A percentile compares a stretch with the other conserved stretches of the same genome.
phyloP scores from a whole-genome alignment of 768 basidiomycete species.

The Mycena epipterygia region DNA sequence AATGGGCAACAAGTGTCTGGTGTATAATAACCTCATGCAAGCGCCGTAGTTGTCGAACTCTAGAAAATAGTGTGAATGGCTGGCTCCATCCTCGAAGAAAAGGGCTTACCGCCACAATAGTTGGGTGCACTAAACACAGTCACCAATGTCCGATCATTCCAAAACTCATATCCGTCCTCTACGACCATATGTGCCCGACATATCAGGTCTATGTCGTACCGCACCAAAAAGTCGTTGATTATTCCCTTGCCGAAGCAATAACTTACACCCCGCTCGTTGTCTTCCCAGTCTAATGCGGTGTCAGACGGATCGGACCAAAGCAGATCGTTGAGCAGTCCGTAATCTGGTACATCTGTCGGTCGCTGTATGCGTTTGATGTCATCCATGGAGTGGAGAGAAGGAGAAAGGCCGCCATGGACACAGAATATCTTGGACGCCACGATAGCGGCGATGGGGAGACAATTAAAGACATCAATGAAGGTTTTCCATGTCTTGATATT shows the following conservation, averaged over 20 bases:
- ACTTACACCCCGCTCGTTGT: conserved; percentile 98
- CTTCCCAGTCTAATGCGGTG: conserved; percentile 98
- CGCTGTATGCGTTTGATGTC: conserved; percentile 98
- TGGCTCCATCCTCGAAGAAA: conserved; percentile 16
- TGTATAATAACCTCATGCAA: conserved; percentile 83
- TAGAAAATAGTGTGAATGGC: conserved; percentile 47
- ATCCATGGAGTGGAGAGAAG: conserved; percentile 95
- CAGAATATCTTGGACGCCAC: conserved; percentile 99
- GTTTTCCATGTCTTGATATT: conserved; percentile 99
- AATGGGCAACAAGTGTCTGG: conserved; percentile 17
- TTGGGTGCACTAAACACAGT: conserved; percentile 99
- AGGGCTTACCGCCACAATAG: conserved; percentile 89
- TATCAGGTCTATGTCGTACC: conserved; percentile 99
- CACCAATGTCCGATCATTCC: conserved; percentile 98
- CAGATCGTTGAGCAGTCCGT: conserved; percentile 95
- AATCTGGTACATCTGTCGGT: conserved; percentile 99
- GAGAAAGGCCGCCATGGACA: conserved; percentile 96
- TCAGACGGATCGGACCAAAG: conserved; percentile 99
- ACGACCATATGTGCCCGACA: conserved; percentile 99
- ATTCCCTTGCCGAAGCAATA: conserved; percentile 99
- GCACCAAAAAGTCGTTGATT: conserved; percentile 94
- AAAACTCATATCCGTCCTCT: conserved; percentile 99
- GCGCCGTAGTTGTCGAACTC: conserved; percentile 97
- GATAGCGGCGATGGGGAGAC: conserved; percentile 97
- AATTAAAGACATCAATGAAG: conserved; percentile 99